These are phyloP conservation scores for Pichia sp. DNA, from an alignment of 1,139 yeast species.

Conservation along the genomic window DNA sequence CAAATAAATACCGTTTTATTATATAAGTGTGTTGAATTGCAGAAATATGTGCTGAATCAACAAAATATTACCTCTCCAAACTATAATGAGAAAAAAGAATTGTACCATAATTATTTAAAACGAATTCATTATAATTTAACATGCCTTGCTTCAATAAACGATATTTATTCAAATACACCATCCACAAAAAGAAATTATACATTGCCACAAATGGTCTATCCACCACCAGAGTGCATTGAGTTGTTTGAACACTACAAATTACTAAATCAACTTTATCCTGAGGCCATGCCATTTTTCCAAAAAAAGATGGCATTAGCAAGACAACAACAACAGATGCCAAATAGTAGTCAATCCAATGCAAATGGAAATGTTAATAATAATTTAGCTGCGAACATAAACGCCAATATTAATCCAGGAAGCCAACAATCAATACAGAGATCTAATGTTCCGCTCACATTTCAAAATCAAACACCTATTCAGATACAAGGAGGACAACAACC, in stretches of 20 bases:
- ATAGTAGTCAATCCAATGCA: neutral
- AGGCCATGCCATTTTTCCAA: slow-evolving; percentile 45
- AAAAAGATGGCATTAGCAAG: slow-evolving; percentile 41
- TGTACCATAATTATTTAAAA: slow-evolving; percentile 45
- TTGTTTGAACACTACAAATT: slow-evolving; percentile 41
- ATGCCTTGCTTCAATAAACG: slow-evolving; percentile 48
- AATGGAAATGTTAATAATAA: neutral
- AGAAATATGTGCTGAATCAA: slow-evolving; percentile 25
- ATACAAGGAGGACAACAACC: slow-evolving; percentile 2
- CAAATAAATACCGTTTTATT: slow-evolving; percentile 48
- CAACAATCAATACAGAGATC: too few relatives aligned
- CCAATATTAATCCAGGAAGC: neutral
- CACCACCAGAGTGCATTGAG: slow-evolving; percentile 55
- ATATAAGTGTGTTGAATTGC: slow-evolving; percentile 37
- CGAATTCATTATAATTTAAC: slow-evolving; percentile 50
- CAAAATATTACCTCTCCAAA: slow-evolving; percentile 24
- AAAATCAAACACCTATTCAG: neutral
- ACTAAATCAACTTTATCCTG: slow-evolving; percentile 50
- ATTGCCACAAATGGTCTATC: slow-evolving; percentile 46
- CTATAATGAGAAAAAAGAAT: slow-evolving; percentile 34
- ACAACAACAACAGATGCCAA: slow-evolving; percentile 21
- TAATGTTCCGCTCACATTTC: too few relatives aligned
- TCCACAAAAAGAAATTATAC: slow-evolving; percentile 33
- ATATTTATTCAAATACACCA: slow-evolving; percentile 39
- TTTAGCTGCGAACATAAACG: neutral